Evolutionary conservation across 495 filamentous ascomycete genomes (phyloP), one percentile per base, ranked within the genome.

Genomic region (Aspergillus kassunensis): DNA sequence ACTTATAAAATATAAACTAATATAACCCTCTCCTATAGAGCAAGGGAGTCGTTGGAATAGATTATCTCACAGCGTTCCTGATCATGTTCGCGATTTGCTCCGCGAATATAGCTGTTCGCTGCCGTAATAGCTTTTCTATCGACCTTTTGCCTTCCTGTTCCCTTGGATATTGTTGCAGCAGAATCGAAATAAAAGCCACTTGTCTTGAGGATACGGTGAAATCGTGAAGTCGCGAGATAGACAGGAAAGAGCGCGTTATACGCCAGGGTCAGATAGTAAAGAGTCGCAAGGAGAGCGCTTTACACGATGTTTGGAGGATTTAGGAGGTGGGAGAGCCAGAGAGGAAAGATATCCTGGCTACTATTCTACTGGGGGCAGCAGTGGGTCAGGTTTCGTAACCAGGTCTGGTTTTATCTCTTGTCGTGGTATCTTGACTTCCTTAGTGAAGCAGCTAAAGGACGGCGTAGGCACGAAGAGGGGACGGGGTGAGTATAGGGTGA

Each of bases 141-240:
- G 30, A 50, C 34, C 30, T 33, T 33, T 33, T 33, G 30, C 20
- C 34, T 40, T 40, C 21, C 33, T 50, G 34, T 50, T 40, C 47
- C 47, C 33, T 50, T 50, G 21, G 47, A 40, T 13, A 50, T 50
- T 50, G 19, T 50, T 50, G 33, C 34, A 50, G 47, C 47, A 50
- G 47, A 40, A 50, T 40, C 36, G n/a, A 50, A 16, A 50, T 20
- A 3, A 15, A 33, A 36, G 30, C 36, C 24, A 15, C 12, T 33
- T 33, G 13, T 33, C 30, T 11, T 11, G 30, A 33, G 30, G 30
- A n/a, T 11, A 33, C 24, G 4, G 24, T 9, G 24, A 27, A 27
- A 27, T 27, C 4, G 30, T 33, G 30, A 33, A n/a, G 13, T 33
- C 4, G 30, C 30, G 4, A 33, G 12, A 29, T 29, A 5, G 44